Evolutionary conservation across 164 flowering plant species (phyloP), one percentile per base, ranked within the genome.

Genomic region (Chloranthus sessilifolius): DNA sequence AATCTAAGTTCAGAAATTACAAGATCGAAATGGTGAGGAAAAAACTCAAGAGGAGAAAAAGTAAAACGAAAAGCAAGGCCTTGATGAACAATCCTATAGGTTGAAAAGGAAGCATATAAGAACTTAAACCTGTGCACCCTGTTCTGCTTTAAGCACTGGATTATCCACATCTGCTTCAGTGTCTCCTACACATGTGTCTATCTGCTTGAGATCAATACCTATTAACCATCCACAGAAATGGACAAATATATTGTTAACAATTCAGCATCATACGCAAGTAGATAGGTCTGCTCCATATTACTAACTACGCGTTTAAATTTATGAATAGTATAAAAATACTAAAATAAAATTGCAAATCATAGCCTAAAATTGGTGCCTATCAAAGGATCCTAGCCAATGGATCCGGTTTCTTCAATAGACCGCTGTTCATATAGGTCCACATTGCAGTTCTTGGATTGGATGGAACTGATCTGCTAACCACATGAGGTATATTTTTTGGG

Each of bases 181-280:
- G 47, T 85, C 90, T 45, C 94, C 96, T 14, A 88, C 60, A 56
- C 96, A 88, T 33, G 77, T 29, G 12, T 82, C 77, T 38, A 88
- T 70, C 63, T 80, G 63, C 61, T 77, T 72, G 27, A 73, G 59
- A 59, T 84, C 85, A 52, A 80, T 33, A 50, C 84, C 95, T 87
- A 49, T 34, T 42, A 43, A 58, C 26, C 31, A 43, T 1, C 4
- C 43, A 6, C 42, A 6, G 5, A 7, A 9, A 1, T n/a, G 7
- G 7, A 38, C 42, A 14, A 38, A 7, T 5, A 7, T 38, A 20
- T 38, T n/a, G n/a, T n/a, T n/a, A n/a, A n/a, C n/a, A n/a, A n/a
- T n/a, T n/a, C n/a, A n/a, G n/a, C n/a, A n/a, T n/a, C n/a, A n/a
- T n/a, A n/a, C n/a, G n/a, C n/a, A n/a, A n/a, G n/a, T n/a, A n/a